A percentile compares a stretch with the other conserved stretches of the same genome.
Conservation (phyloP, 805 yeast genomes). For the Metschnikowia baotianmanensis region DNA sequence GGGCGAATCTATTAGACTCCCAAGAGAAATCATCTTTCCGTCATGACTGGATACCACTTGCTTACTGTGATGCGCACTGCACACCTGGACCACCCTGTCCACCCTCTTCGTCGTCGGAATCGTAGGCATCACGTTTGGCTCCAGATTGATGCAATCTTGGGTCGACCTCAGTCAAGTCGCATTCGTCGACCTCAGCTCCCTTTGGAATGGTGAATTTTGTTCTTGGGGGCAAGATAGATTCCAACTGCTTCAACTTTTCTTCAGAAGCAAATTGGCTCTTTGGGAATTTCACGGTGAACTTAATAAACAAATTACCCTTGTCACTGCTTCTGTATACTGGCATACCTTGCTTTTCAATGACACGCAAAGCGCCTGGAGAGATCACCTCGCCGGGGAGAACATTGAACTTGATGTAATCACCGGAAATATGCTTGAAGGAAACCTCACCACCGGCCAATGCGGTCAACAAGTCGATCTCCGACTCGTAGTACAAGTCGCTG, state of each 20-base stretch:
- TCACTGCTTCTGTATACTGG: slow-evolving; percentile 89
- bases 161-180: slow-evolving; percentile 65
- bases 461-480: slow-evolving; percentile 86
- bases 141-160: slow-evolving; percentile 54
- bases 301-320: slow-evolving; percentile 80
- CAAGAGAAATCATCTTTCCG: not conserved
- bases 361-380: slow-evolving; percentile 77
- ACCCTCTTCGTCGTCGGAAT: slow-evolving; percentile 46
- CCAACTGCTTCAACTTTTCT: slow-evolving; percentile 70
- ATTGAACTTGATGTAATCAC: slow-evolving; percentile 81
- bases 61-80: slow-evolving; percentile 26
- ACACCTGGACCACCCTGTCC: slow-evolving; percentile 27
- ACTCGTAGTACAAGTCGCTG: slow-evolving; percentile 80
- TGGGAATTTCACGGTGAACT: slow-evolving; percentile 91
- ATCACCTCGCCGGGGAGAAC: slow-evolving; percentile 92
- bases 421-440: slow-evolving; percentile 84
- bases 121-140: slow-evolving; percentile 43
- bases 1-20: not conserved
- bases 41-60: slow-evolving; percentile 1
- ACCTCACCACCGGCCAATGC: slow-evolving; percentile 96
- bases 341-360: slow-evolving; percentile 94
- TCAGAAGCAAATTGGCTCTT: slow-evolving; percentile 66
- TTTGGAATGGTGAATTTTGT: slow-evolving; percentile 57
- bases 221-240: slow-evolving; percentile 78
- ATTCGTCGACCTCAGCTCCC: slow-evolving; percentile 78